Evolutionary conservation across 2,329 filamentous ascomycete genomes (phyloP), one percentile per base, ranked within the genome.

Genomic region (Aspergillus arachidicola): DNA sequence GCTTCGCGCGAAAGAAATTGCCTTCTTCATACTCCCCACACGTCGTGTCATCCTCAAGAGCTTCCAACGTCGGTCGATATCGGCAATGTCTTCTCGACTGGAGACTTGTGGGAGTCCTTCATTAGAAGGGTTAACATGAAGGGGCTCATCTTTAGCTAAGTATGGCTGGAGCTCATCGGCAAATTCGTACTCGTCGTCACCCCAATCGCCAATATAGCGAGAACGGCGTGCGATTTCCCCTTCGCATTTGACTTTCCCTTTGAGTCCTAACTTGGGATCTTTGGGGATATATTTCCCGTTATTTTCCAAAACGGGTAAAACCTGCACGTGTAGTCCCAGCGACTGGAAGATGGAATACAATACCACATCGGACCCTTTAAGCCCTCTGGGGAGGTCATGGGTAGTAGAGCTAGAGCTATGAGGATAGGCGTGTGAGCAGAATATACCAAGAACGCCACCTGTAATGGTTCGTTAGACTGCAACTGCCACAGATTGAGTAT

Each of bases 331-430:
- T 0, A 80, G 61, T 0, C 75, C 75, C 0, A 82, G 68, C 0
- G 72, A 67, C 12, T 65, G 61, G 55, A 83, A 76, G 0, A 74
- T 65, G 0, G 72, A 68, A 62, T 80, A 85, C 1, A 83, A 62
- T 0, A 78, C 72, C 64, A 82, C 78, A 63, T 85, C 83, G 0
- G 78, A 65, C 0, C 83, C 83, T 67, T 85, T 86, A 9, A 86
- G 72, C 0, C 71, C 69, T 3, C 68, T 69, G 0, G 79, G 80
- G 1, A 83, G 69, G 4, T 66, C 43, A 0, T 54, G 12, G 0
- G 64, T 30, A 1, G 72, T 68, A 6, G 60, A 6, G 0, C 66
- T 10, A 5, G 68, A 75, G 1, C 75, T 73, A 58, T 85, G 81
- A 0, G 82, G 75, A 64, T 86, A 86, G 0, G 77, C 75, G 58